Percentiles rank a stretch among this genome's conserved stretches.
Evolutionary conservation across 2,329 filamentous ascomycete genomes (phyloP).

Genomic region (Penicillium capsulatum): DNA sequence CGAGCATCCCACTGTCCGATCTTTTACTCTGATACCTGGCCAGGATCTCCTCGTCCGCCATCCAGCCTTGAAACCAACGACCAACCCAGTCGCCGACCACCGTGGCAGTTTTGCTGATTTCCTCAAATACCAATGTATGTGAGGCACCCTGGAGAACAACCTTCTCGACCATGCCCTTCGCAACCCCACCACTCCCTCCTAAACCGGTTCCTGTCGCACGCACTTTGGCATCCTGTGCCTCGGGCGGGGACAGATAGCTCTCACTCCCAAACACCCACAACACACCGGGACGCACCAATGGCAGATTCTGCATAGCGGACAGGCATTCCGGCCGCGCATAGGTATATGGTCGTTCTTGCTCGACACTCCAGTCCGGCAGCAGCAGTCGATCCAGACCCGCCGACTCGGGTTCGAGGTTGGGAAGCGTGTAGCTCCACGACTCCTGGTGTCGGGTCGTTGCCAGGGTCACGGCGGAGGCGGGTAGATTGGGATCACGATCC

Average conservation of each 20-base stretch:
- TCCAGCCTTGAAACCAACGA: conserved; percentile 14
- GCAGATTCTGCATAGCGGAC: conserved; percentile 15
- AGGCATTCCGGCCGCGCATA: conserved; percentile 18
- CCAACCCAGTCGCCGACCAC: conserved; percentile 15
- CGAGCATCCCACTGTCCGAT: conserved; percentile 18
- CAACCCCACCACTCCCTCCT: conserved; percentile 23
- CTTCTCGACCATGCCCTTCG: conserved; percentile 17
- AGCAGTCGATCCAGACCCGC: conserved; percentile 10
- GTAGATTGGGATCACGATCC: conserved; percentile 3
- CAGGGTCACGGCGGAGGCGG: conserved; percentile 13
- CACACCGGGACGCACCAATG: conserved; percentile 22
- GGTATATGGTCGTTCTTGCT: conserved; percentile 7
- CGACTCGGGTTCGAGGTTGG: conserved; percentile 14
- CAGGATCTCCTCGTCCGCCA: conserved; percentile 17
- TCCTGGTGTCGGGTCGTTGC: conserved; percentile 20
- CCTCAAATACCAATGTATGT: conserved; percentile 16
- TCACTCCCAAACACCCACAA: conserved; percentile 20
- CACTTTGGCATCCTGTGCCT: conserved; percentile 17
- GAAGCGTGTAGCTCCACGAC: conserved; percentile 1
- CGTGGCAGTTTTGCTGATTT: conserved; percentile 18
- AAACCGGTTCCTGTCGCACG: conserved; percentile 16
- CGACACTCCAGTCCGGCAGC: conserved; percentile 14
- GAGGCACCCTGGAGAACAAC: conserved; percentile 6
- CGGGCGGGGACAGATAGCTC: conserved; percentile 15
- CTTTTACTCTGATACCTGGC: conserved; percentile 13